Evolutionary conservation across 768 basidiomycete genomes (phyloP).

Genomic region (Arthromyces matolae): DNA sequence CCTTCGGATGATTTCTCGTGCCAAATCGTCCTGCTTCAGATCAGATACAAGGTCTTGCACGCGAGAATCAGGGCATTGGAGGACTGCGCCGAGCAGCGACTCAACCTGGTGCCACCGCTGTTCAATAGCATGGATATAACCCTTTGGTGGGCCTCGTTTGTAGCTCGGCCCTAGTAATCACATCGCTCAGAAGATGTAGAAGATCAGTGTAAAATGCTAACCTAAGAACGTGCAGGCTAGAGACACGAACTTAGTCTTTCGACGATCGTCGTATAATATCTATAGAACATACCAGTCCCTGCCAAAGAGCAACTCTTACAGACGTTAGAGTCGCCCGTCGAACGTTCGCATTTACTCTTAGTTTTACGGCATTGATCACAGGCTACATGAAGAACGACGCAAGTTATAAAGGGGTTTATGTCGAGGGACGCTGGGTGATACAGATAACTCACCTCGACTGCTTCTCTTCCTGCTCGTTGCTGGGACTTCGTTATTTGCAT

Average conservation of each 20-base stretch:
- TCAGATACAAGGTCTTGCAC: slow-evolving; percentile 62
- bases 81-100: slow-evolving; percentile 77
- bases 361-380: slow-evolving; percentile 88
- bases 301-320: slow-evolving; percentile 64
- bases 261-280: slow-evolving; percentile 7
- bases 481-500: slow-evolving; percentile 37
- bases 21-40: slow-evolving; percentile 68
- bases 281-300: slow-evolving; percentile 44
- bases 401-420: slow-evolving; percentile 9
- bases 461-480: slow-evolving; percentile 53
- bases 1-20: slow-evolving; percentile 69
- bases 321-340: slow-evolving; percentile 37
- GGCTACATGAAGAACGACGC: slow-evolving; percentile 53
- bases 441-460: slow-evolving; percentile 47
- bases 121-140: slow-evolving; percentile 92
- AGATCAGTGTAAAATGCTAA: slow-evolving; percentile 19
- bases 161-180: slow-evolving; percentile 60
- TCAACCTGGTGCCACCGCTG: slow-evolving; percentile 91
- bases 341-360: slow-evolving; percentile 81
- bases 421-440: background rate
- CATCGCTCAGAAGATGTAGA: background rate
- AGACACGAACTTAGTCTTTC: slow-evolving; percentile 2
- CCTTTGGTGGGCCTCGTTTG: slow-evolving; percentile 83
- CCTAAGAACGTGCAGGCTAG: slow-evolving; percentile 67
- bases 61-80: slow-evolving; percentile 65